phyloP scores from a whole-genome alignment of 2,329 filamentous ascomycete species.

The Periconia macrospinosa region DNA sequence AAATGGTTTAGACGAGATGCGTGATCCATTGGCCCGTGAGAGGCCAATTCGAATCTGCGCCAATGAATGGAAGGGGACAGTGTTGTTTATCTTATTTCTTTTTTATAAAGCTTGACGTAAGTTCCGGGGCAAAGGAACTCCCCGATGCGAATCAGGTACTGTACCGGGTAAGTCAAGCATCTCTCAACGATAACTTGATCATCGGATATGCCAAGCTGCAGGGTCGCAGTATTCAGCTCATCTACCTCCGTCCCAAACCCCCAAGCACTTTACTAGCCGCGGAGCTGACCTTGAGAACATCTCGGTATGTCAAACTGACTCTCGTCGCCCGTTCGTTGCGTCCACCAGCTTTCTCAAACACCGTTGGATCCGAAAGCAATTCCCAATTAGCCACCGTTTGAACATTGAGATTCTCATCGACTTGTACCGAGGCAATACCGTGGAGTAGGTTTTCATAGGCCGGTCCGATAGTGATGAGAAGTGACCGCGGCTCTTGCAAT shows the following conservation, averaged over 20 bases:
- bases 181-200: too few relatives aligned
- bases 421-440: conserved; percentile 67
- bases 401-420: conserved; percentile 66
- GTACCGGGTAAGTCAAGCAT: too few relatives aligned
- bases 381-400: conserved; percentile 70
- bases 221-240: neutral
- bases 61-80: too few relatives aligned
- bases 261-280: conserved; percentile 37
- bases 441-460: conserved; percentile 75
- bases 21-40: neutral
- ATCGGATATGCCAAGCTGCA: neutral
- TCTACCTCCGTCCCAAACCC: conserved; percentile 10
- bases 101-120: too few relatives aligned
- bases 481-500: conserved; percentile 79
- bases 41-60: too few relatives aligned
- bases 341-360: conserved; percentile 51
- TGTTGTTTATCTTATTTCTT: too few relatives aligned
- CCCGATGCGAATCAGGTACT: too few relatives aligned
- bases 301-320: conserved; percentile 79
- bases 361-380: conserved; percentile 57
- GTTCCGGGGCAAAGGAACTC: too few relatives aligned
- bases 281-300: conserved; percentile 63
- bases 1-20: neutral
- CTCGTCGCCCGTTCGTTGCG: conserved; percentile 62
- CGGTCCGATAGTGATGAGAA: conserved; percentile 70